phyloP scores from a whole-genome alignment of 202 grass and related monocot genomes.

The Schoenoplectus tabernaemontani region DNA sequence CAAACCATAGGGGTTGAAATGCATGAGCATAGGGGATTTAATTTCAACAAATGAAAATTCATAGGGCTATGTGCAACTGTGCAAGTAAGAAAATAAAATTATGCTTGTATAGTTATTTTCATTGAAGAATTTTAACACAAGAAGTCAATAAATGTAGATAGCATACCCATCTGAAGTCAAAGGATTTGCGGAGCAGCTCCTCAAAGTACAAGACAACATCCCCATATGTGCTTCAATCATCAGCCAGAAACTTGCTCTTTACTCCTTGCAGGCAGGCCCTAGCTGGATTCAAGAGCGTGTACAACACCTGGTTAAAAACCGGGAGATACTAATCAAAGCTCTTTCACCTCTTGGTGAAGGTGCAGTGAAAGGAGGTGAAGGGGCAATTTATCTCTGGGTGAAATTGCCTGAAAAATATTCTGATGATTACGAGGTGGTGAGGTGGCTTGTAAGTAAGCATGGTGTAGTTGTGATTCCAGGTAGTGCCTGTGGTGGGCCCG shows the following conservation, averaged over 20 bases:
- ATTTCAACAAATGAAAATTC: background rate
- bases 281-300: conserved; percentile 75
- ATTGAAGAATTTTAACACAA: background rate
- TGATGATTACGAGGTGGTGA: conserved; percentile 68
- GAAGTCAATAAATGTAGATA: conserved; percentile 42
- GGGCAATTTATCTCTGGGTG: conserved; percentile 92
- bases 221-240: conserved; percentile 94
- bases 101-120: background rate
- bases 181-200: conserved; percentile 67
- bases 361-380: conserved; percentile 72
- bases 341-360: conserved; percentile 67
- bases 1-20: conserved; percentile 5
- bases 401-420: conserved; percentile 65
- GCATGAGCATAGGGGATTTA: no score
- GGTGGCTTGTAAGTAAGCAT: conserved; percentile 73
- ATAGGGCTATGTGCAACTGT: background rate
- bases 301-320: conserved; percentile 59
- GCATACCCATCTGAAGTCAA: conserved; percentile 65
- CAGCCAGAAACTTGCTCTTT: conserved; percentile 70
- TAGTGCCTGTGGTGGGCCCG: conserved; percentile 48
- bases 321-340: conserved; percentile 54
- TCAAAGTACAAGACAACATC: conserved; percentile 98
- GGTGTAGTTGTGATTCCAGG: conserved; percentile 70
- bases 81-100: background rate
- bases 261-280: conserved; percentile 56